A percentile compares a stretch with the other conserved stretches of the same genome.
These are phyloP conservation scores for Platanus orientalis DNA, from an alignment of 164 flowering plant species.

Conservation along the genomic window DNA sequence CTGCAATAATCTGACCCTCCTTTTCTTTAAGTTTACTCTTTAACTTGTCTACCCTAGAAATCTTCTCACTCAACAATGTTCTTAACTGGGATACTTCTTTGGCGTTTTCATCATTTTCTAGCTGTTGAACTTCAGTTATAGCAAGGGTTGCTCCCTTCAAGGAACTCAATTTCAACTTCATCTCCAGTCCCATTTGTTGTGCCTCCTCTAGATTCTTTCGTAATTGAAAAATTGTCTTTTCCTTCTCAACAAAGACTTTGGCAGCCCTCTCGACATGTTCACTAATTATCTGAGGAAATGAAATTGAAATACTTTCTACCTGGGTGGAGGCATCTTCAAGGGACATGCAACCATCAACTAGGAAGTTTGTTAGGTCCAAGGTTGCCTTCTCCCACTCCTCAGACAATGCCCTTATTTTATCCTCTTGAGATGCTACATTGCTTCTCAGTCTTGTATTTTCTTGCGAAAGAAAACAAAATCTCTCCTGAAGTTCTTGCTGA, in stretches of 20 bases:
- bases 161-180: slow-evolving; percentile 54
- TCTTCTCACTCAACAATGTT: slow-evolving; percentile 28
- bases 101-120: slow-evolving; percentile 25
- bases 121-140: slow-evolving; percentile 46
- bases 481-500: slow-evolving; percentile 49
- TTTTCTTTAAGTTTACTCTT: slow-evolving; percentile 27
- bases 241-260: slow-evolving; percentile 53
- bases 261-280: slow-evolving; percentile 64
- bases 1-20: slow-evolving; percentile 33
- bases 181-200: slow-evolving; percentile 40
- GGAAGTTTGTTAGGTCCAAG: slow-evolving; percentile 58
- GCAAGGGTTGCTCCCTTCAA: slow-evolving; percentile 70
- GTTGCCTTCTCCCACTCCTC: slow-evolving; percentile 77
- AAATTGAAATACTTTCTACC: slow-evolving; percentile 46
- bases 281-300: slow-evolving; percentile 48
- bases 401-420: slow-evolving; percentile 29
- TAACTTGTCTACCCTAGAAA: slow-evolving; percentile 16
- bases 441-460: slow-evolving; percentile 48
- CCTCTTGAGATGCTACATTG: slow-evolving; percentile 41
- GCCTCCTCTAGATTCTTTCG: slow-evolving; percentile 62
- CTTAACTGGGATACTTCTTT: slow-evolving; percentile 29
- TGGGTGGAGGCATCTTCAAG: slow-evolving; percentile 61
- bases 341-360: slow-evolving; percentile 63
- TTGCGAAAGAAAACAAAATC: slow-evolving; percentile 30
- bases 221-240: slow-evolving; percentile 45